Percentiles rank a stretch among this genome's conserved stretches.
These are phyloP conservation scores for Astrothelium subdiscretum DNA, from an alignment of 495 filamentous ascomycete genomes.

Conservation along the genomic window DNA sequence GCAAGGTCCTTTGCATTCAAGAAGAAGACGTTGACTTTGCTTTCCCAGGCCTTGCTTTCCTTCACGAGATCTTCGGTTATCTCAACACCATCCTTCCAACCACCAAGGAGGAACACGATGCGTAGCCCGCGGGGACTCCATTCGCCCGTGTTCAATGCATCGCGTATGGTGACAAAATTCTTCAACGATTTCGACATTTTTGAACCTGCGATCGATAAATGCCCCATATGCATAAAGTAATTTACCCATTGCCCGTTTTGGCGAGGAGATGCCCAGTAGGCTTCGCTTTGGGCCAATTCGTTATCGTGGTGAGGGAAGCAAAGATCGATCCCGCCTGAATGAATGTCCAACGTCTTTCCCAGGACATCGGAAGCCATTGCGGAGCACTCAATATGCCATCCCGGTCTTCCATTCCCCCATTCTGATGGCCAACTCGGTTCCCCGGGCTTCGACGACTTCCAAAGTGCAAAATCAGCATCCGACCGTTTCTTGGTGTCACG, in stretches of 20 bases:
- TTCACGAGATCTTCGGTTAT: conserved; percentile 73
- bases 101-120: conserved; percentile 77
- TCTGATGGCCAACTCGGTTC: conserved; percentile 81
- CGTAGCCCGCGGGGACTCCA: conserved; percentile 74
- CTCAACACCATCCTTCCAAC: conserved; percentile 86
- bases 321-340: conserved; percentile 87
- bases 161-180: conserved; percentile 92
- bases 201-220: conserved; percentile 74
- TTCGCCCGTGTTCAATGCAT: conserved; percentile 60
- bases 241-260: conserved; percentile 63
- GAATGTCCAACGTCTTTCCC: conserved; percentile 76
- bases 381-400: conserved; percentile 98
- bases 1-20: conserved; percentile 52
- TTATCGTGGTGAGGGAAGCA: conserved; percentile 96
- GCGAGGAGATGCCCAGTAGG: conserved; percentile 47
- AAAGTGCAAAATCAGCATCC: conserved; percentile 78
- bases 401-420: conserved; percentile 82
- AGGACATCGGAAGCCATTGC: conserved; percentile 87
- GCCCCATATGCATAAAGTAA: conserved; percentile 95
- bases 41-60: conserved; percentile 66
- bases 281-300: conserved; percentile 88
- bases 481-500: conserved; percentile 55
- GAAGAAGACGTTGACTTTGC: conserved; percentile 83
- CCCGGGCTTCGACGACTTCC: conserved; percentile 86
- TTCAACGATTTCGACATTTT: conserved; percentile 96